These are phyloP conservation scores for Cladosporium halotolerans DNA, from an alignment of 2,329 filamentous ascomycete genomes.

Conservation along the genomic window DNA sequence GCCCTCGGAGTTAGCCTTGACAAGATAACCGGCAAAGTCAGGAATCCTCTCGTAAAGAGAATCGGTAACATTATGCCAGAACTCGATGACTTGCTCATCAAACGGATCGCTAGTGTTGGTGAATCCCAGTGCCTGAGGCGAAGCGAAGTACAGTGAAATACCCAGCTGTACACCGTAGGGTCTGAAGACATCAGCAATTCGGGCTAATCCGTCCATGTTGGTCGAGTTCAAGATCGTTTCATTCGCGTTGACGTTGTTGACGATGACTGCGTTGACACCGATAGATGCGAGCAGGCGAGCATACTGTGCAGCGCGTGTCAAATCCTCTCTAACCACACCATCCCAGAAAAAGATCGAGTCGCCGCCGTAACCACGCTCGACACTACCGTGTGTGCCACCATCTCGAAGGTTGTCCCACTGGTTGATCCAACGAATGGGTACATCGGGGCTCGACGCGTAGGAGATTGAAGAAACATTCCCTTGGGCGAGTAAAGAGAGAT, in stretches of 20 bases:
- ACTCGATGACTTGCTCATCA: constrained; percentile 52
- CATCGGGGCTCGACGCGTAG: constrained; percentile 51
- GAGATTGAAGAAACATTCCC: constrained; percentile 46
- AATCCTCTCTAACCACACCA: constrained; percentile 50
- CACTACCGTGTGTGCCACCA: constrained; percentile 44
- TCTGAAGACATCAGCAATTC: constrained; percentile 59
- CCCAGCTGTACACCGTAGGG: constrained; percentile 62
- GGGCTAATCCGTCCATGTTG: constrained; percentile 56
- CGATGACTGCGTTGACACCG: constrained; percentile 58
- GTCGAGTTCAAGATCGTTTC: constrained; percentile 47
- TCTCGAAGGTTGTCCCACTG: constrained; percentile 63
- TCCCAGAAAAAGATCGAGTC: constrained; percentile 62
- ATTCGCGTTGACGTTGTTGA: constrained; percentile 70
- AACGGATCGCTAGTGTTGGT: constrained; percentile 61
- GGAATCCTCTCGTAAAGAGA: constrained; percentile 56
- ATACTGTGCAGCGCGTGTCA: constrained; percentile 56
- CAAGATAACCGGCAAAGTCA: constrained; percentile 61
- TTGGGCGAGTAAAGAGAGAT: constrained; percentile 59
- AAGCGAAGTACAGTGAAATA: constrained; percentile 62
- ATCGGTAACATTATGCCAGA: constrained; percentile 57
- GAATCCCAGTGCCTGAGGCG: constrained; percentile 51
- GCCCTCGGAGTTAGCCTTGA: constrained; percentile 68
- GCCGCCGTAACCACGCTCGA: constrained; percentile 64
- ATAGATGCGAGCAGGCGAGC: constrained; percentile 62
- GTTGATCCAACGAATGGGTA: constrained; percentile 62